Conservation (phyloP, 2,329 filamentous ascomycete genomes). For the Cryoendolithus antarcticus region DNA sequence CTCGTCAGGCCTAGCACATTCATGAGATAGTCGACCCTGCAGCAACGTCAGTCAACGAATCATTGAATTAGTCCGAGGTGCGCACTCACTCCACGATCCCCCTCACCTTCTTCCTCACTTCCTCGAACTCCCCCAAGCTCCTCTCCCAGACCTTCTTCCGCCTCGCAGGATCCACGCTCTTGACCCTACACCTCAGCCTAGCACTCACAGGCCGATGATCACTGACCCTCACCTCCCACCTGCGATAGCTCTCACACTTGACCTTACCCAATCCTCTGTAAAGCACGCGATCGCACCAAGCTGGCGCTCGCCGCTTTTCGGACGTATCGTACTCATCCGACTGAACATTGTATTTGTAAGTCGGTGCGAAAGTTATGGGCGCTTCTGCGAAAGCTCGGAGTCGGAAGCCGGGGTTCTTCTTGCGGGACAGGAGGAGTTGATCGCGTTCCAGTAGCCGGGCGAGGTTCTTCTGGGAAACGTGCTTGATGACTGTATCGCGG, state of each 20-base stretch:
- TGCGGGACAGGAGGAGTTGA: constrained; percentile 77
- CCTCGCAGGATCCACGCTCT: constrained; percentile 63
- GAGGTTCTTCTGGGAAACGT: constrained; percentile 70
- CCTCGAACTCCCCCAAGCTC: constrained; percentile 51
- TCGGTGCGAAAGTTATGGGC: constrained; percentile 83
- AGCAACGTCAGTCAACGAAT: constrained; percentile 2
- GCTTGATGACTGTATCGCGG: constrained; percentile 79
- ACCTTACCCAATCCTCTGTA: constrained; percentile 71
- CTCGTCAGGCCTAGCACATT: constrained; percentile 47
- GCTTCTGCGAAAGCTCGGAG: constrained; percentile 83
- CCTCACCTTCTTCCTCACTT: constrained; percentile 55
- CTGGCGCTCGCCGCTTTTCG: constrained; percentile 86
- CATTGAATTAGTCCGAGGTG: neutral
- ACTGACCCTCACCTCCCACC: constrained; percentile 81
- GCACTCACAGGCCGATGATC: constrained; percentile 91
- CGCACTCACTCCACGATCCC: constrained; percentile 63
- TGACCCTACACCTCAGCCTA: constrained; percentile 69
- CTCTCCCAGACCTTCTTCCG: constrained; percentile 26
- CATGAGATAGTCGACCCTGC: constrained; percentile 53
- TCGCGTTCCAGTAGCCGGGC: constrained; percentile 81
- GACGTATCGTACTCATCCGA: constrained; percentile 80
- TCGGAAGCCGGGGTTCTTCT: constrained; percentile 80
- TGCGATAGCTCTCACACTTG: constrained; percentile 73
- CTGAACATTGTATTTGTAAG: constrained; percentile 97
- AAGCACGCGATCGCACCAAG: constrained; percentile 93